Conservation (phyloP, 2,329 filamentous ascomycete genomes). For the Alternaria conjuncta region DNA sequence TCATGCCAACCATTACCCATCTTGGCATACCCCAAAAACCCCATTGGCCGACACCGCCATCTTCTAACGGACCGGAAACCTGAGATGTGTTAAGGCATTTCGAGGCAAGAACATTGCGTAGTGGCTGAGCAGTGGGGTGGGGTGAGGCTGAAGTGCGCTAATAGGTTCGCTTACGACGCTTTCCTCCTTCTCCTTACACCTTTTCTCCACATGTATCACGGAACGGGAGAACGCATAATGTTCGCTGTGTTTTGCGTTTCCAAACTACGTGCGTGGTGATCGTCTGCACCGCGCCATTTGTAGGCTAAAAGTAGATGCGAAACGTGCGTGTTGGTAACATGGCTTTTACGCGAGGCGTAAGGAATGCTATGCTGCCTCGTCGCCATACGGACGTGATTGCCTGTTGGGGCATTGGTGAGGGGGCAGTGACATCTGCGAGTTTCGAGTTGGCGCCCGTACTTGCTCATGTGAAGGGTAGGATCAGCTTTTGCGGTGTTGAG, state of each 20-base stretch:
- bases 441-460: constrained; percentile 28
- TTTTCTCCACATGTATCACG: not conserved
- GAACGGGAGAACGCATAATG: constrained; percentile 34
- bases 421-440: constrained; percentile 19
- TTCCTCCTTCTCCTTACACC: not conserved
- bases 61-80: constrained; percentile 34
- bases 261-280: constrained; percentile 18
- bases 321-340: constrained; percentile 16
- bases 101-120: constrained; percentile 8
- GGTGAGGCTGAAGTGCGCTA: constrained; percentile 6
- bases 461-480: not conserved
- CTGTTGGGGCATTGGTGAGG: constrained; percentile 19
- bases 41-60: not conserved
- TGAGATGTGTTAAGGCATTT: constrained; percentile 12
- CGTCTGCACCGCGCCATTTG: constrained; percentile 26
- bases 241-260: constrained; percentile 24
- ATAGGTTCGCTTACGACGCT: constrained; percentile 15
- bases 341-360: not conserved
- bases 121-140: constrained; percentile 18
- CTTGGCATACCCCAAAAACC: not conserved
- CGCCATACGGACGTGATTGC: constrained; percentile 16
- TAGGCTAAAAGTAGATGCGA: constrained; percentile 23
- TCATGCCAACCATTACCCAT: constrained; percentile 6
- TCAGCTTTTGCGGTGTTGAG: not conserved
- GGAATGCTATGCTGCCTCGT: constrained; percentile 14